phyloP scores from a whole-genome alignment of 257 asterid species.

The Solanum chiquidenum region DNA sequence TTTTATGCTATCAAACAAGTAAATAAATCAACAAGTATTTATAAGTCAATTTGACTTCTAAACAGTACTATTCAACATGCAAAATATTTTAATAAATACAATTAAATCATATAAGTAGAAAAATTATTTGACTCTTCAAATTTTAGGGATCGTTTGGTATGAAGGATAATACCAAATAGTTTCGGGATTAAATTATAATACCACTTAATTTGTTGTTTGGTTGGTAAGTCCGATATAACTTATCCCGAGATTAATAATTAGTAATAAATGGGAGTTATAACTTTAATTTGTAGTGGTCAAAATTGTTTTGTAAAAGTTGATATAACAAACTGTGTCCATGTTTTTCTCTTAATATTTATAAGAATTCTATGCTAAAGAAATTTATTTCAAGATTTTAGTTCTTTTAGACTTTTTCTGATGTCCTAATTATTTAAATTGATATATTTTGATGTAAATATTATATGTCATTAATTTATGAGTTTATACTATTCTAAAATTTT shows the following conservation, averaged over 20 bases:
- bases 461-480: no score
- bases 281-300: neutral
- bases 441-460: neutral
- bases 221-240: no score
- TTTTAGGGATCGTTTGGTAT: neutral
- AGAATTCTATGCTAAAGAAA: neutral
- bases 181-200: no score
- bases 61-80: neutral
- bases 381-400: neutral
- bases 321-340: neutral
- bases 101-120: neutral
- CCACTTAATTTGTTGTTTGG: no score
- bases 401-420: neutral
- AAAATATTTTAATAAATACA: neutral
- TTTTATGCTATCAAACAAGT: neutral
- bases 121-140: neutral
- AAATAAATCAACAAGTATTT: neutral
- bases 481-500: neutral
- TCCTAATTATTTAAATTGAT: neutral
- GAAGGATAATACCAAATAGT: no score
- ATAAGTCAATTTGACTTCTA: neutral
- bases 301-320: neutral
- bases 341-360: neutral
- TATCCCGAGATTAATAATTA: no score
- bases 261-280: neutral